phyloP scores from a whole-genome alignment of 1,284 basidiomycete genomes.

The Sparassis latifolia region DNA sequence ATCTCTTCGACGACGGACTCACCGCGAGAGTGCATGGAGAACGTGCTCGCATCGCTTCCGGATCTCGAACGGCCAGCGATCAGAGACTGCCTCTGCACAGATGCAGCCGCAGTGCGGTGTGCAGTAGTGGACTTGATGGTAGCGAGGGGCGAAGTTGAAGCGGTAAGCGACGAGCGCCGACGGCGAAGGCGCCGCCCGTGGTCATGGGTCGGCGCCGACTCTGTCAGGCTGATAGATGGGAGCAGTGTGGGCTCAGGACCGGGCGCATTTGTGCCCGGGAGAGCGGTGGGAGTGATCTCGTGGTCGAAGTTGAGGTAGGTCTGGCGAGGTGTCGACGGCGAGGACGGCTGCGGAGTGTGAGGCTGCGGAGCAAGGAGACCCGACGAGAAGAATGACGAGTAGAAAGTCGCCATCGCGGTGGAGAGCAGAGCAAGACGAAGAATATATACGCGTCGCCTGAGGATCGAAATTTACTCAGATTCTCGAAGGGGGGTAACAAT shows the following conservation, averaged over 20 bases:
- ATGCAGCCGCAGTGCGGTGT: conserved; percentile 9
- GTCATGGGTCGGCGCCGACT: not conserved
- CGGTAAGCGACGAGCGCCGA: conserved; percentile 22
- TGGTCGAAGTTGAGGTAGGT: conserved; percentile 18
- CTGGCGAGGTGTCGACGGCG: conserved; percentile 25
- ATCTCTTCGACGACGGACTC: conserved; percentile 4
- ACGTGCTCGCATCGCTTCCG: conserved; percentile 20
- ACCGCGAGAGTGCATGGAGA: conserved; percentile 3
- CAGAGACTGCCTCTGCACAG: conserved; percentile 15
- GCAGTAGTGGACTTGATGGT: conserved; percentile 16
- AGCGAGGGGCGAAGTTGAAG: conserved; percentile 19
- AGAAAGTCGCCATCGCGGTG: conserved; percentile 33
- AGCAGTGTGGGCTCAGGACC: conserved; percentile 5
- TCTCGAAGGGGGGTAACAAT: no score
- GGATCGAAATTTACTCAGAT: no score
- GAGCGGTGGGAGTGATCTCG: conserved; percentile 32
- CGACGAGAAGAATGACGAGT: conserved; percentile 57
- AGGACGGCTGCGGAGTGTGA: conserved; percentile 23
- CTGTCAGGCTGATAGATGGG: not conserved
- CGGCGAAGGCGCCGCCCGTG: conserved; percentile 21
- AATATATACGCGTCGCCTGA: not conserved
- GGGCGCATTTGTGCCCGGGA: conserved; percentile 6
- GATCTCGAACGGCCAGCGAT: conserved; percentile 14
- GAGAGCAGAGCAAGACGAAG: conserved; percentile 1
- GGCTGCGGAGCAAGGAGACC: conserved; percentile 44